These are phyloP conservation scores for Phyllostachys edulis DNA, from an alignment of 176 grass and related monocot genomes.

Conservation along the genomic window DNA sequence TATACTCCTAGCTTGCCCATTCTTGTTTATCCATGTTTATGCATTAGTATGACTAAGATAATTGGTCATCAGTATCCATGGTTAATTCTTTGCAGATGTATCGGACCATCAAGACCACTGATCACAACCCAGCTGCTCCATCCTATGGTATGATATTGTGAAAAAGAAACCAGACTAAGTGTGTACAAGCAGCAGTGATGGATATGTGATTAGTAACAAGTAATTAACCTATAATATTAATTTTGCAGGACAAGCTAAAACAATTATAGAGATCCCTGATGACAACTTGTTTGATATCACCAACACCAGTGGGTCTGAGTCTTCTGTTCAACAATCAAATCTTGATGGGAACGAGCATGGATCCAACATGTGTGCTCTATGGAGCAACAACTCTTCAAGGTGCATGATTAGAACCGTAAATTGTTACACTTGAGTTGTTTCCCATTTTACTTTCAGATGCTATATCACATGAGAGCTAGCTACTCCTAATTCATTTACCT, in stretches of 20 bases:
- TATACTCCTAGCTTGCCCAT: not conserved
- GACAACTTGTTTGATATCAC: slow-evolving; percentile 50
- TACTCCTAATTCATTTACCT: not conserved
- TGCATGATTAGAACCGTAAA: slow-evolving; percentile 23
- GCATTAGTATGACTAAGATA: not conserved
- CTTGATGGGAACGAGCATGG: slow-evolving; percentile 39
- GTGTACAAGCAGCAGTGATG: not conserved
- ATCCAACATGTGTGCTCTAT: slow-evolving; percentile 52
- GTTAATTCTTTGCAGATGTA: slow-evolving; percentile 73
- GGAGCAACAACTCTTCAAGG: slow-evolving; percentile 83
- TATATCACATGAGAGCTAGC: slow-evolving; percentile 28
- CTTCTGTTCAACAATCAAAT: slow-evolving; percentile 55
- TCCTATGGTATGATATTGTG: slow-evolving; percentile 45
- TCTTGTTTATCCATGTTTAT: not conserved
- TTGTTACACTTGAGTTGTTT: not conserved
- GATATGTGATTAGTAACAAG: not conserved
- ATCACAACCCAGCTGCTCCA: slow-evolving; percentile 59
- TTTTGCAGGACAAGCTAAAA: slow-evolving; percentile 60
- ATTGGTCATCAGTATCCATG: not conserved
- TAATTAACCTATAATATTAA: not conserved
- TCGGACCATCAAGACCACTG: slow-evolving; percentile 88
- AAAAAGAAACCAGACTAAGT: not conserved
- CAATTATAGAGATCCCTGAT: slow-evolving; percentile 60
- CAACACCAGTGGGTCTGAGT: slow-evolving; percentile 64
- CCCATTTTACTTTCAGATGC: not conserved